These are phyloP conservation scores for Zoysia matrella DNA, from an alignment of 202 grass and related monocot species.

Conservation along the genomic window DNA sequence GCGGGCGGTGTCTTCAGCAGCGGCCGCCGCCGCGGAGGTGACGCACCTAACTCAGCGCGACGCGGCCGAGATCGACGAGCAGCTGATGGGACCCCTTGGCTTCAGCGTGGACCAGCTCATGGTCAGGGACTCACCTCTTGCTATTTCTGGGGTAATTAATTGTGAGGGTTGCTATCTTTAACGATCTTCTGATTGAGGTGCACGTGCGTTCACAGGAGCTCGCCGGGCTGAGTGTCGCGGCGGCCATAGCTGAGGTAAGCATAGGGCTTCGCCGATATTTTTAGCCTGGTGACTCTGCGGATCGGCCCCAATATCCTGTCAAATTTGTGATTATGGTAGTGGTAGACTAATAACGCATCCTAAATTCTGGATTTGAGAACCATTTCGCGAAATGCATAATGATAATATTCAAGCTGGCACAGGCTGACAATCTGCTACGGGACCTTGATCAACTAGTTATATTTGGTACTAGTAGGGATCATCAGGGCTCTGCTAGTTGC, in stretches of 20 bases:
- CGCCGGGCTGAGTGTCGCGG: constrained; percentile 81
- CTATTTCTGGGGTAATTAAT: not conserved
- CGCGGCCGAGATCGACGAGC: constrained; percentile 82
- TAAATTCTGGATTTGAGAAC: not conserved
- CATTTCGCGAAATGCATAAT: not conserved
- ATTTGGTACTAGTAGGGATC: not conserved
- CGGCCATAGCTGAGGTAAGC: constrained; percentile 68
- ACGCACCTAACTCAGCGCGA: constrained; percentile 74
- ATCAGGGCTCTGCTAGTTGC: too few species aligned
- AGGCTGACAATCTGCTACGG: not conserved
- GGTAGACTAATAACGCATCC: not conserved
- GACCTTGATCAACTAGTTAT: not conserved
- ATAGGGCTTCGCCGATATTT: not conserved
- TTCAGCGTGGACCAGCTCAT: constrained; percentile 96
- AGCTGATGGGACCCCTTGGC: constrained; percentile 83
- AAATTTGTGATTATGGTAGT: not conserved
- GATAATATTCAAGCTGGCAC: not conserved
- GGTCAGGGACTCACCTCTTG: constrained; percentile 35
- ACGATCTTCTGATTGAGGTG: constrained; percentile 6
- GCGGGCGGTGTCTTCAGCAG: constrained; percentile 23
- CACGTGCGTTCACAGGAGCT: constrained; percentile 65
- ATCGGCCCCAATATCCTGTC: not conserved
- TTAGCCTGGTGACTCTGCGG: not conserved
- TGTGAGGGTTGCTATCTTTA: not conserved
- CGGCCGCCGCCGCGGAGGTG: constrained; percentile 42